These are phyloP conservation scores for Umbelopsis vinacea DNA, from an alignment of 192 early-diverging fungal genomes.

Conservation along the genomic window DNA sequence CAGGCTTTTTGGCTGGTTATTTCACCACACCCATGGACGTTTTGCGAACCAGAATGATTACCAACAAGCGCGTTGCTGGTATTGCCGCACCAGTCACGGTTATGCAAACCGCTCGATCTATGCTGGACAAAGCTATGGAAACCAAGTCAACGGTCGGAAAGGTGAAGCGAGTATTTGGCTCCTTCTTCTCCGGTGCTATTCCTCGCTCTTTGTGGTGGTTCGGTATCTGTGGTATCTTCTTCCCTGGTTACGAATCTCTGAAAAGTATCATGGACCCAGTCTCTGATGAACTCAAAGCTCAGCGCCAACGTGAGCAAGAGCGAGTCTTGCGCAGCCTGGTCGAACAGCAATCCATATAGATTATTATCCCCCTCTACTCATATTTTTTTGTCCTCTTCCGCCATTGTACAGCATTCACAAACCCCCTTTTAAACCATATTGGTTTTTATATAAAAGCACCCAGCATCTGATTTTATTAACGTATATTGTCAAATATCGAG, in stretches of 20 bases:
- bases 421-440: neutral
- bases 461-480: neutral
- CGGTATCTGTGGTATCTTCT: conserved; percentile 78
- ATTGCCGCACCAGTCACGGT: conserved; percentile 22
- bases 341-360: conserved; percentile 1
- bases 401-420: conserved; percentile 15
- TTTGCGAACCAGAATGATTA: conserved; percentile 71
- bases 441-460: conserved; percentile 1
- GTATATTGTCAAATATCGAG: neutral
- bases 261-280: conserved; percentile 45
- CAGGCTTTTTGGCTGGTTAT: conserved; percentile 74
- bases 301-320: conserved; percentile 12
- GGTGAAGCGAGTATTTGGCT: conserved; percentile 39
- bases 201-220: conserved; percentile 77
- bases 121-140: conserved; percentile 33
- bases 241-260: conserved; percentile 69
- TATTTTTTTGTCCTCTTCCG: neutral
- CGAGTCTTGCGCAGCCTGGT: conserved; percentile 12
- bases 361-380: neutral
- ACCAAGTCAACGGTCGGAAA: conserved; percentile 24
- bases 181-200: conserved; percentile 67
- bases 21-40: conserved; percentile 80
- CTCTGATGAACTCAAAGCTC: neutral
- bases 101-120: conserved; percentile 36
- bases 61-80: conserved; percentile 36